These are phyloP conservation scores for Saccharum spontaneum DNA, from an alignment of 176 grass and related monocot species.

Conservation along the genomic window DNA sequence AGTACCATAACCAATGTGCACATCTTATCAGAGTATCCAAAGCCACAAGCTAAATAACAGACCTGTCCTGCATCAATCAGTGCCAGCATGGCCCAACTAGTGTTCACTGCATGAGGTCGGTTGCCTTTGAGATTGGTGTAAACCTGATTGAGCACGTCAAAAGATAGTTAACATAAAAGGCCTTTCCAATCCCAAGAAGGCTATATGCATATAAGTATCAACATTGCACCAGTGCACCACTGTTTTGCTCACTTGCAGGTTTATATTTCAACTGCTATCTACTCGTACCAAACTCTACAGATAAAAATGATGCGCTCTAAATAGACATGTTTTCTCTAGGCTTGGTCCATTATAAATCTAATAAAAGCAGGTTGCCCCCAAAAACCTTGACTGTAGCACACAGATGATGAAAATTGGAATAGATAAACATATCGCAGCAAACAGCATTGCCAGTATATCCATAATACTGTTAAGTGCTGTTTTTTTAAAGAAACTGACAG, in stretches of 20 bases:
- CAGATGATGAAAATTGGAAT: conserved; percentile 5
- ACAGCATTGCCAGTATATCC: conserved; percentile 2
- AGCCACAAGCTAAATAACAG: conserved; percentile 26
- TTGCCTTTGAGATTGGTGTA: conserved; percentile 86
- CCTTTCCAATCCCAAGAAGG: neutral
- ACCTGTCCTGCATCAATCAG: conserved; percentile 93
- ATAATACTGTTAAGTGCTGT: neutral
- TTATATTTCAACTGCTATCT: neutral
- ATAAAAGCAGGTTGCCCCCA: no score
- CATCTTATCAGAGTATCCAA: conserved; percentile 15
- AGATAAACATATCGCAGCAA: neutral
- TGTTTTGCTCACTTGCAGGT: neutral
- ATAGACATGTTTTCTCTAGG: no score
- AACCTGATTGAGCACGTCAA: conserved; percentile 56
- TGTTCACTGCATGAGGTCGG: conserved; percentile 80
- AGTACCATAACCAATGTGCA: neutral
- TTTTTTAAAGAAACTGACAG: conserved; percentile 4
- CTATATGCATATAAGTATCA: neutral
- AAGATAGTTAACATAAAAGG: neutral
- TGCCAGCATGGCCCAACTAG: conserved; percentile 81
- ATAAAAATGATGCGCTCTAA: no score
- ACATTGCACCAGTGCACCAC: neutral
- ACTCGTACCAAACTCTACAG: no score
- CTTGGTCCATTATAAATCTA: no score
- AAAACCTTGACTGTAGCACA: neutral